Base-by-base conservation (phyloP, 768 basidiomycete genomes). In the Podaxis carcinomalis region DNA sequence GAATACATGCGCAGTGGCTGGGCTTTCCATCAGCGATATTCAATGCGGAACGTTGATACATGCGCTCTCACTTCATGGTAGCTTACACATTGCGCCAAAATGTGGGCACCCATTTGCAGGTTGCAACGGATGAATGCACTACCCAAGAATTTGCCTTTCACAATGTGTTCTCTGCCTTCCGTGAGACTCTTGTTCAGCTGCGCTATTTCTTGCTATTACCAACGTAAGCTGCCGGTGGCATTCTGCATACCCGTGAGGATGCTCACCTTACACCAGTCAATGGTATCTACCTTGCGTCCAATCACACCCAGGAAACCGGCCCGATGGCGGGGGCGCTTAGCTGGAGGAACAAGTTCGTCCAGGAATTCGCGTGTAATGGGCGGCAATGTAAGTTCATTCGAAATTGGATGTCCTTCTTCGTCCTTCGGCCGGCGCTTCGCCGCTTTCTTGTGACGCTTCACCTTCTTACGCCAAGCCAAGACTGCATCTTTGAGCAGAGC, bases 31-130 rank as follows among this genome's bases (percentile, higher is more conserved):
- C 32, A 65, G 47, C 27, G 44, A 16, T 11, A 50, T 13, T 21
- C 23, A 40, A 25, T 39, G 44, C n/a, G 7, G 23, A 57, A 10
- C 13, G 36, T 68, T 13, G 13, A 16, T 23, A 63, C 5, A 62
- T 53, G 39, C 14, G n/a, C 28, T 42, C 66, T 44, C 62, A 81
- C 80, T 68, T 78, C 72, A 54, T 85, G 81, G 65, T 83, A 79
- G 59, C 78, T 79, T 28, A 86, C 68, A 62, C 80, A 82, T 70
- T 90, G 88, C 0, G 80, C 78, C 11, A 88, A 80, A 61, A 90
- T 83, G 69, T 89, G 88, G 0, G 89, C 89, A 3, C 87, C 88
- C 67, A 90, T 82, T 69, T 90, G 88, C 52, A 86, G 76, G 68
- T 89, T 85, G 73, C 87, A 87, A 42, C 81, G 79, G 58, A 90